These are phyloP conservation scores for Colletotrichum aenigma DNA, from an alignment of 2,329 filamentous ascomycete genomes.

Conservation along the genomic window DNA sequence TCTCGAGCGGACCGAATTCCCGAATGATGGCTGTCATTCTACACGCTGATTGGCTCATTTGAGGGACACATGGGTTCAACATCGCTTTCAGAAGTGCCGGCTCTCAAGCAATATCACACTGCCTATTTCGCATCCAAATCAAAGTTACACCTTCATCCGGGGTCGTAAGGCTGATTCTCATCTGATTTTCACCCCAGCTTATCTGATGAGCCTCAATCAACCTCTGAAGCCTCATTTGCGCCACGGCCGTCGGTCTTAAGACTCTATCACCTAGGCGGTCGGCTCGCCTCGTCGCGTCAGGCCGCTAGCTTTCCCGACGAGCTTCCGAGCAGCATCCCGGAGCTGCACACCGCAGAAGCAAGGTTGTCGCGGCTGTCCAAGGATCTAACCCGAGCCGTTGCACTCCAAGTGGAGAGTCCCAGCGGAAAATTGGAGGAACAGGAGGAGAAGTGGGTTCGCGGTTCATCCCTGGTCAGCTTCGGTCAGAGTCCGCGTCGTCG, in stretches of 20 bases:
- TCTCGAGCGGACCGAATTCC: not conserved
- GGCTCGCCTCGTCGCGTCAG: not conserved
- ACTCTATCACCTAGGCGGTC: not conserved
- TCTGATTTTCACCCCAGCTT: not conserved
- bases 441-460: not conserved
- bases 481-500: constrained; percentile 7
- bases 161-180: not conserved
- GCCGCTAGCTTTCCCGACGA: not conserved
- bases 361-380: not conserved
- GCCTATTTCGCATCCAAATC: not conserved
- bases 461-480: not conserved
- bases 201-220: not conserved
- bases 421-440: not conserved
- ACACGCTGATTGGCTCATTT: not conserved
- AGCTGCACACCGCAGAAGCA: not conserved
- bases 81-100: not conserved
- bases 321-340: not conserved
- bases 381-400: not conserved
- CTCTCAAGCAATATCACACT: not conserved
- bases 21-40: not conserved
- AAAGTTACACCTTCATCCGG: not conserved
- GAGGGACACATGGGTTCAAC: not conserved
- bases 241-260: not conserved
- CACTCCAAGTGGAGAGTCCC: not conserved
- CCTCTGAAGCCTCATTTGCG: not conserved